Evolutionary conservation across 2,329 filamentous ascomycete species (phyloP).

Genomic region (Bipolaris oryzae): DNA sequence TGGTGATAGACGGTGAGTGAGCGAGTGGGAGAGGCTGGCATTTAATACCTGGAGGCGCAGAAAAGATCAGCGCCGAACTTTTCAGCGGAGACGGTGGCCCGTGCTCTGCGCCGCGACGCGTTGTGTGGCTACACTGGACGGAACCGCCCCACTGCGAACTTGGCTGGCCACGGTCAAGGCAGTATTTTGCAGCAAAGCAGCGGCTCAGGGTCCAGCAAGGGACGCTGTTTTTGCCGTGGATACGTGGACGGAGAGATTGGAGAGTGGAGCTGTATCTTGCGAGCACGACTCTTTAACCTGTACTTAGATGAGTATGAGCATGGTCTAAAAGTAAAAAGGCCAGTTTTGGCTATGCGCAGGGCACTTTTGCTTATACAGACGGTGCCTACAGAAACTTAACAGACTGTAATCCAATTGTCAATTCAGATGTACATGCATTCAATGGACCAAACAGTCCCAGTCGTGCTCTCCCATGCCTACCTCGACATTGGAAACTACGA

Average conservation of each 20-base stretch:
- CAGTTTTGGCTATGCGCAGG: not conserved
- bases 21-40: slow-evolving; percentile 18
- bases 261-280: not conserved
- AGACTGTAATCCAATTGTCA: too few relatives aligned
- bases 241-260: not conserved
- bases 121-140: slow-evolving; percentile 7
- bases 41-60: slow-evolving; percentile 14
- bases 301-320: not conserved
- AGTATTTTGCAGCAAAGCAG: slow-evolving; percentile 1
- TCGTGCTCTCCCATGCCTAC: not conserved
- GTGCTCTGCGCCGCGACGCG: slow-evolving; percentile 8
- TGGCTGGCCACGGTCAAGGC: slow-evolving; percentile 3
- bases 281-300: too few relatives aligned
- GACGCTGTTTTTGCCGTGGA: not conserved
- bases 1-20: slow-evolving; percentile 23
- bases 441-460: not conserved
- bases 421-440: not conserved
- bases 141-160: slow-evolving; percentile 10
- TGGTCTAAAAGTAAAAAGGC: not conserved
- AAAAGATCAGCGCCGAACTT: slow-evolving; percentile 23
- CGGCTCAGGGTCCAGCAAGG: slow-evolving; percentile 3
- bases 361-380: not conserved
- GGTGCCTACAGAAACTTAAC: not conserved
- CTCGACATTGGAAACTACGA: not conserved
- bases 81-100: slow-evolving; percentile 15